Percentiles rank a stretch among this genome's conserved stretches.
Evolutionary conservation across 2,329 filamentous ascomycete genomes (phyloP).

Genomic region (Colletotrichum incanum): DNA sequence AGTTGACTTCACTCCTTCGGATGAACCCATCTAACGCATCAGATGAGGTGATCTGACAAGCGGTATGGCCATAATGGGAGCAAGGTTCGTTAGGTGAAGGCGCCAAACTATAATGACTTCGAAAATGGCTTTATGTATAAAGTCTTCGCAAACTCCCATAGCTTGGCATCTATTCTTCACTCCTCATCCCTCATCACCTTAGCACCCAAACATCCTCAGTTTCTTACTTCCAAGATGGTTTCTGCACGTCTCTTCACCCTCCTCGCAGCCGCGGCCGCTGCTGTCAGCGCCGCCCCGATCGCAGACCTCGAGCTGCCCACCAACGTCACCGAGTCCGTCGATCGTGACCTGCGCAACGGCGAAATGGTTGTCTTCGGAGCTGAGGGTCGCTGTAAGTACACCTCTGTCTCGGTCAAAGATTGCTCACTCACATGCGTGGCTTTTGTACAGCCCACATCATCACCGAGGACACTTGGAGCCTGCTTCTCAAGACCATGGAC

Average conservation of each 20-base stretch:
- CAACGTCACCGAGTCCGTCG: conserved; percentile 13
- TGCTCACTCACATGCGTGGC: background rate
- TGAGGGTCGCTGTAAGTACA: conserved; percentile 10
- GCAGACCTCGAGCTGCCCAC: background rate
- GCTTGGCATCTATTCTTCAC: background rate
- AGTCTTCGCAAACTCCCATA: background rate
- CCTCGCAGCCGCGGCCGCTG: conserved; percentile 10
- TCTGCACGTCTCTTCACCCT: conserved; percentile 17
- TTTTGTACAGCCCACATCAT: conserved; percentile 15
- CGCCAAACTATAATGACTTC: background rate
- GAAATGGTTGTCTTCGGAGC: conserved; percentile 30
- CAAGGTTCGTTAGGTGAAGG: accelerated
- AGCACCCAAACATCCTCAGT: background rate
- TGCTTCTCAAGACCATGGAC: conserved; percentile 18
- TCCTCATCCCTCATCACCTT: background rate
- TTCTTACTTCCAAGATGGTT: conserved; percentile 11
- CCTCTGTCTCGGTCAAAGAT: background rate
- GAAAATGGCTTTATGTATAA: background rate
- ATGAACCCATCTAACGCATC: background rate
- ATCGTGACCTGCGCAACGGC: conserved; percentile 13
- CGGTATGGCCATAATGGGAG: background rate
- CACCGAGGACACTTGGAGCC: conserved; percentile 30
- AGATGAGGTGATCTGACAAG: background rate
- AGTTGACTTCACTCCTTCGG: background rate
- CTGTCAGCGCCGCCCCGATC: conserved; percentile 28